Evolutionary conservation across 257 asterid genomes (phyloP).

Genomic region (Phtheirospermum japonicum): DNA sequence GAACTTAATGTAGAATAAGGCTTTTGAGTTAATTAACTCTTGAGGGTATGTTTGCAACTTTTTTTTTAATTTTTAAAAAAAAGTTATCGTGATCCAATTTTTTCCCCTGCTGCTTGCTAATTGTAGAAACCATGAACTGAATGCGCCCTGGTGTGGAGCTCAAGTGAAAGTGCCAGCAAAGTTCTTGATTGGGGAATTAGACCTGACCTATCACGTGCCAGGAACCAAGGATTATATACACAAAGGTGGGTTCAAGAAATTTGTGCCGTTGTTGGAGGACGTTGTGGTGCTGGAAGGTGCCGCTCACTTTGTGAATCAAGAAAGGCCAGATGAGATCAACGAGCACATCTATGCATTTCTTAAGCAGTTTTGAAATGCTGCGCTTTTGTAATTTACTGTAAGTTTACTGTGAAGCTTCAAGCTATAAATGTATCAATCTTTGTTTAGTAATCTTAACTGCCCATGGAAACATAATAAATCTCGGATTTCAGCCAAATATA

Average conservation of each 20-base stretch:
- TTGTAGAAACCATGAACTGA: constrained; percentile 64
- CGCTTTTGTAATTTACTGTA: neutral
- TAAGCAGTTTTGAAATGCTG: constrained; percentile 41
- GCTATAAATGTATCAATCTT: neutral
- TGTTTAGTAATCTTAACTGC: neutral
- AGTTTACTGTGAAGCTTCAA: neutral
- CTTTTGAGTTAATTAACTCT: too few species aligned
- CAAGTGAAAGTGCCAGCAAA: constrained; percentile 57
- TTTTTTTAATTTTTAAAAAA: too few species aligned
- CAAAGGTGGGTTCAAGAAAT: constrained; percentile 54
- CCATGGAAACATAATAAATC: neutral
- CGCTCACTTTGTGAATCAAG: constrained; percentile 69
- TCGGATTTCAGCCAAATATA: neutral
- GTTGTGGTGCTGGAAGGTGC: constrained; percentile 59
- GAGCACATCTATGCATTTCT: constrained; percentile 54
- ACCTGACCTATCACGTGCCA: constrained; percentile 48
- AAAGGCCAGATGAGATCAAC: constrained; percentile 61
- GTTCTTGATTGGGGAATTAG: constrained; percentile 61
- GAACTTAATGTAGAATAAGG: too few species aligned
- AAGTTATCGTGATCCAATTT: neutral
- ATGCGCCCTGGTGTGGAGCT: constrained; percentile 65
- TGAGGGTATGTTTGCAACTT: too few species aligned
- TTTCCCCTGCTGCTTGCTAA: neutral
- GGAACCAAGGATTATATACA: constrained; percentile 53
- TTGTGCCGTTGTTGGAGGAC: constrained; percentile 58